Conservation (phyloP, 139 green algal species). For the Micromonas pusilla region DNA sequence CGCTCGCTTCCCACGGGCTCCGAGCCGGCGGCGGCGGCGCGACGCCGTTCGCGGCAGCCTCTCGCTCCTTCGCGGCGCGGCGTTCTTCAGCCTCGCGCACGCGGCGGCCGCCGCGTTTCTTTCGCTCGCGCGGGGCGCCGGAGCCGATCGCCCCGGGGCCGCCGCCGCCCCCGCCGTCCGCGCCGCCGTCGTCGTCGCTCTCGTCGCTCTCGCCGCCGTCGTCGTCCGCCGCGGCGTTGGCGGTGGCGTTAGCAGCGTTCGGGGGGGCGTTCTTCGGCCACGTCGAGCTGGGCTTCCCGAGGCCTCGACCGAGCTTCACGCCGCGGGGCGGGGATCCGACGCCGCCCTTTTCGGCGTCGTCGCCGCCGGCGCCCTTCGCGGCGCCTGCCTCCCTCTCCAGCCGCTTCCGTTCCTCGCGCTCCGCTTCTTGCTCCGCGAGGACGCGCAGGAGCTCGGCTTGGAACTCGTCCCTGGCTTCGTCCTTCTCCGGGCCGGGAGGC, state of each 20-base stretch:
- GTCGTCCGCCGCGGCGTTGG: not conserved
- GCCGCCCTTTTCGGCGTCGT: not conserved
- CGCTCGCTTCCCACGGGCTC: not conserved
- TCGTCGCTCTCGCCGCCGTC: not conserved
- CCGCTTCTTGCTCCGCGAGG: not conserved
- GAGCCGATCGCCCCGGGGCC: not conserved
- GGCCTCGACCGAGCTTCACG: no score
- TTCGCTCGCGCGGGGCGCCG: not conserved
- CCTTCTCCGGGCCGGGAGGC: not conserved
- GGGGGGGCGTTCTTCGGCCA: no score
- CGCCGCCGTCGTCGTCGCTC: constrained; percentile 7
- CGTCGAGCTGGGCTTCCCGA: no score
- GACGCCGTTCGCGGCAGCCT: not conserved
- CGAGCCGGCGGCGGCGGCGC: not conserved
- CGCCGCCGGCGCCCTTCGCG: not conserved
- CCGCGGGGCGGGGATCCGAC: no score
- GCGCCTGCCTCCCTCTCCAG: not conserved
- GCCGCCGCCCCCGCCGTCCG: not conserved
- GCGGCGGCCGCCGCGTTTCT: not conserved
- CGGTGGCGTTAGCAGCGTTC: not conserved
- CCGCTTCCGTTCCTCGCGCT: not conserved
- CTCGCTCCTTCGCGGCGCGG: not conserved
- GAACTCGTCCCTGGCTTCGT: not conserved
- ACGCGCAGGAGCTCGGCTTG: not conserved
- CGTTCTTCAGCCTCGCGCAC: constrained; percentile 3